Evolutionary conservation across 177 flowering plant genomes (phyloP), one percentile per base, ranked within the genome.

Genomic region (Vitis hybrid): DNA sequence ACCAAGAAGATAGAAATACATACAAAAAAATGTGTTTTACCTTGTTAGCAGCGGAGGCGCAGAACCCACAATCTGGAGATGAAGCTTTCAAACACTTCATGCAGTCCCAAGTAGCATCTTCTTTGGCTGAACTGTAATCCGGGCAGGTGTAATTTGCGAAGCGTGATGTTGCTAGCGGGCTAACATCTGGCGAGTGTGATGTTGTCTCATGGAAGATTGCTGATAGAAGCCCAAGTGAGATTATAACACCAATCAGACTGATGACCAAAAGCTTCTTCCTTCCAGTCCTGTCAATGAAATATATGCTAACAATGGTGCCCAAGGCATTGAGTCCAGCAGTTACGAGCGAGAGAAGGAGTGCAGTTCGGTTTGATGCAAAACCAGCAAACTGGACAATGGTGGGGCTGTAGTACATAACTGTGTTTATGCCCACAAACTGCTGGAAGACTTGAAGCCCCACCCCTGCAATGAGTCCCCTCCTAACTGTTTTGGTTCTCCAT

Each of bases 341-440:
- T 51, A 88, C 79, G 8, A 86, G 88, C 0, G 92, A 88, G n/a
- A 89, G 89, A 0, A 87, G 82, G 19, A 89, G 82, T 3, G 94
- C 94, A 1, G 89, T 86, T 55, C 71, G 75, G 76, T 89, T 88
- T 0, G 94, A 88, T 2, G 91, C 91, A 66, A 79, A 73, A 32
- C 90, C 94, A 12, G 94, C 90, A 3, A 88, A 58, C 62, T 89
- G 93, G 52, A 87, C 83, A 57, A 89, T 89, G 62, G 91, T 79
- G 11, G 92, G 90, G 68, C 92, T 87, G 81, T 88, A 90, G 58
- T 90, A 88, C 94, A 90, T 90, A 14, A 90, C 92, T 4, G 91
- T 90, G 75, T 90, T 90, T 50, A 90, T 88, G 63, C 91, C 92
- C 19, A 87, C 88, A 77, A 90, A 87, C 60, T 90, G 95, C 72